Conservation (phyloP, 768 basidiomycete genomes). For the Mycena filopes region DNA sequence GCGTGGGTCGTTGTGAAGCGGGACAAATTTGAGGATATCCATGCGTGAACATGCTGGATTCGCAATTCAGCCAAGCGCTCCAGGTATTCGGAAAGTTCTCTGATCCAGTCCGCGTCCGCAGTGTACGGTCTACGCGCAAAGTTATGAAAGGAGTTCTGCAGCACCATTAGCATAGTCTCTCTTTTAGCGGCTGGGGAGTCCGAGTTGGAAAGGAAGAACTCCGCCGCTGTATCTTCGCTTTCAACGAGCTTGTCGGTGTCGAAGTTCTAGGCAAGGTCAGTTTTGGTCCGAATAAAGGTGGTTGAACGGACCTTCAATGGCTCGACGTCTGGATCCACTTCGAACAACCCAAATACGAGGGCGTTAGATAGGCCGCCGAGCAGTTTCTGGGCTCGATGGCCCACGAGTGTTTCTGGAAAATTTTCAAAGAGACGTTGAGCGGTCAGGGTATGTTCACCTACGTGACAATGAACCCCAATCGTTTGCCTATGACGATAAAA, state of each 20-base stretch:
- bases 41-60: slow-evolving; percentile 57
- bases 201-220: slow-evolving; percentile 43
- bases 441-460: slow-evolving; percentile 46
- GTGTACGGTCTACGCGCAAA: slow-evolving; percentile 44
- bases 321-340: slow-evolving; percentile 56
- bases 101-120: slow-evolving; percentile 55
- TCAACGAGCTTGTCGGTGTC: slow-evolving; percentile 59
- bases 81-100: slow-evolving; percentile 50
- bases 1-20: slow-evolving; percentile 59
- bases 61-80: slow-evolving; percentile 52
- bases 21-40: slow-evolving; percentile 60
- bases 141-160: slow-evolving; percentile 44
- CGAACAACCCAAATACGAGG: slow-evolving; percentile 57
- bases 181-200: slow-evolving; percentile 27
- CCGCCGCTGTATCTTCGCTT: slow-evolving; percentile 46
- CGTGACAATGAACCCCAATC: slow-evolving; percentile 76
- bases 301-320: slow-evolving; percentile 57
- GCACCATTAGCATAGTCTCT: slow-evolving; percentile 37
- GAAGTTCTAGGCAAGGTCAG: slow-evolving; percentile 53
- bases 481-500: slow-evolving; percentile 53
- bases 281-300: neutral
- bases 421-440: neutral
- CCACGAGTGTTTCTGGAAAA: slow-evolving; percentile 56
- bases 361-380: slow-evolving; percentile 56
- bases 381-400: slow-evolving; percentile 59